Conservation (phyloP, 1,139 yeast genomes). For the Candida buenavistaensis region DNA sequence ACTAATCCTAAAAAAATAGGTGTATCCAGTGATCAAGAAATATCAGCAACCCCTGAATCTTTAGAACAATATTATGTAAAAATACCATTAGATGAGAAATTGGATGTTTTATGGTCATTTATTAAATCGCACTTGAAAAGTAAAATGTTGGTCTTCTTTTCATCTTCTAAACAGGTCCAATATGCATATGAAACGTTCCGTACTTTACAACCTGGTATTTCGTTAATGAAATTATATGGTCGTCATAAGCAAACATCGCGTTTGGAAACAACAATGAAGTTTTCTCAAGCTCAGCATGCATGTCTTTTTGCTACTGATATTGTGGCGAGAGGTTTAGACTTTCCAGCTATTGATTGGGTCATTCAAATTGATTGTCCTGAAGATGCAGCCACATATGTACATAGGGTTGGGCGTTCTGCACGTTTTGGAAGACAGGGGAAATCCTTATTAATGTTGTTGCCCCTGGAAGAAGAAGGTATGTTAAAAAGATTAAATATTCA, state of each 20-base stretch:
- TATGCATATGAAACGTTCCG: slow-evolving; percentile 89
- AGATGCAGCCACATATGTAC: slow-evolving; percentile 92
- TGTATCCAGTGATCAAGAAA: slow-evolving; percentile 49
- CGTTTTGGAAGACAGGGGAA: slow-evolving; percentile 90
- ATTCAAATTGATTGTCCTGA: slow-evolving; percentile 96
- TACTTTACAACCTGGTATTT: slow-evolving; percentile 93
- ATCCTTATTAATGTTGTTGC: slow-evolving; percentile 78
- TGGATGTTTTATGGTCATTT: slow-evolving; percentile 86
- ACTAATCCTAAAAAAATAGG: slow-evolving; percentile 77
- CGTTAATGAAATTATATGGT: slow-evolving; percentile 89
- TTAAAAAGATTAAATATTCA: slow-evolving; percentile 59
- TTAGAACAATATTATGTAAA: slow-evolving; percentile 81
- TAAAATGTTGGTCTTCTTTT: slow-evolving; percentile 84
- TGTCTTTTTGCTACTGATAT: slow-evolving; percentile 95
- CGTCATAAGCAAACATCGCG: slow-evolving; percentile 94
- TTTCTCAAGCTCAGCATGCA: slow-evolving; percentile 81
- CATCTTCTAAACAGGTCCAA: slow-evolving; percentile 94
- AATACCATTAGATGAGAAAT: slow-evolving; percentile 73
- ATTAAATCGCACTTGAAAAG: slow-evolving; percentile 82
- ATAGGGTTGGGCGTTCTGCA: slow-evolving; percentile 95
- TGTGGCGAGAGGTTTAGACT: slow-evolving; percentile 96
- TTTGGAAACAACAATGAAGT: slow-evolving; percentile 83
- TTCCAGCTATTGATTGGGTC: slow-evolving; percentile 98
- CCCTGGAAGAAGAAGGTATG: slow-evolving; percentile 81
- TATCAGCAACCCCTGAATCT: slow-evolving; percentile 75